These are phyloP conservation scores for Paxillus ammoniavirescens DNA, from an alignment of 768 basidiomycete genomes.

Conservation along the genomic window DNA sequence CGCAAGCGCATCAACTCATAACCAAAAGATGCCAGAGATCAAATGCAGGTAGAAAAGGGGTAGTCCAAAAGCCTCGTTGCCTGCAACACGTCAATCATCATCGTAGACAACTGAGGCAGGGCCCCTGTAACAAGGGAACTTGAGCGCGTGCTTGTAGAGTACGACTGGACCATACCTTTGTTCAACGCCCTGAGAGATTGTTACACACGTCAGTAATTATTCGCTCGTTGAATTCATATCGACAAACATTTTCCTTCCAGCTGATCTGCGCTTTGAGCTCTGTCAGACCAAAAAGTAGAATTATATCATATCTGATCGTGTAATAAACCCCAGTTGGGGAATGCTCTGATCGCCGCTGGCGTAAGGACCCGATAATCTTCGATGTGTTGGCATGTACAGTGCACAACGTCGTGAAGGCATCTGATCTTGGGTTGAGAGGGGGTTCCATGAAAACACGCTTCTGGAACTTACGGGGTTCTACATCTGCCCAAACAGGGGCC, in stretches of 20 bases:
- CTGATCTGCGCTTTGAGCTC: constrained; percentile 41
- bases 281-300: constrained; percentile 36
- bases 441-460: neutral
- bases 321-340: constrained; percentile 18
- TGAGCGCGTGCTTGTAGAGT: neutral
- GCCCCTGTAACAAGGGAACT: constrained; percentile 8
- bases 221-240: neutral
- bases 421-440: neutral
- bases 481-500: constrained; percentile 6
- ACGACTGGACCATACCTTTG: neutral
- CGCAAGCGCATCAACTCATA: no score
- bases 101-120: constrained; percentile 22
- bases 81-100: constrained; percentile 9
- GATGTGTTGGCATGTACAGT: constrained; percentile 5
- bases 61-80: neutral
- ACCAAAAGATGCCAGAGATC: neutral
- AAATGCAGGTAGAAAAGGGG: neutral
- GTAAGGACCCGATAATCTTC: neutral
- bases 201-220: neutral
- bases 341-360: neutral
- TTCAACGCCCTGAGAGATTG: neutral
- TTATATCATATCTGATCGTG: constrained; percentile 26
- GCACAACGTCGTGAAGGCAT: constrained; percentile 4
- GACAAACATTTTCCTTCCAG: constrained; percentile 35
- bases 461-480: neutral